Percentiles rank a stretch among this genome's conserved stretches.
Evolutionary conservation across 495 filamentous ascomycete species (phyloP).

Genomic region (Melanomma pulvis-pyrius): DNA sequence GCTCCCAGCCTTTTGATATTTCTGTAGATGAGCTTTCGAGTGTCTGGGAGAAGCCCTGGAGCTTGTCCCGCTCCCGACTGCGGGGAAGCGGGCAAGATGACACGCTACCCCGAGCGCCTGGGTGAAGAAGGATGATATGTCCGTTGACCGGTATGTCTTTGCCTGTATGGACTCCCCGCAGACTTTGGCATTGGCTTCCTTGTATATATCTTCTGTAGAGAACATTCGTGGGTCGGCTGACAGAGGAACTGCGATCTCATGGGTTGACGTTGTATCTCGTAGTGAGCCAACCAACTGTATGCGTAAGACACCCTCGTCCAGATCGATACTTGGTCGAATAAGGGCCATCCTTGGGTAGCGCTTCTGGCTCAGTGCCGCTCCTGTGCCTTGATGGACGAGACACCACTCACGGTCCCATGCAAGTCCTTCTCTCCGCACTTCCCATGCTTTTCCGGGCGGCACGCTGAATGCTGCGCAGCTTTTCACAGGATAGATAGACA

Average conservation of each 20-base stretch:
- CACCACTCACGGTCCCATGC: conserved; percentile 97
- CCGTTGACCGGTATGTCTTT: conserved; percentile 64
- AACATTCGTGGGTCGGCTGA: conserved; percentile 61
- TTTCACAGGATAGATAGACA: conserved; percentile 74
- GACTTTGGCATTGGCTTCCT: conserved; percentile 60
- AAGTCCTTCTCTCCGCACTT: conserved; percentile 74
- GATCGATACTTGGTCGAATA: conserved; percentile 69
- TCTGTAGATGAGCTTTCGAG: conserved; percentile 65
- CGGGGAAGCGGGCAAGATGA: conserved; percentile 76
- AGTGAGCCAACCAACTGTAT: conserved; percentile 41
- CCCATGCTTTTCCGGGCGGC: conserved; percentile 66
- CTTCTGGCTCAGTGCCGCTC: conserved; percentile 78
- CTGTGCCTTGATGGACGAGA: conserved; percentile 79
- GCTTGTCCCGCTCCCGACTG: conserved; percentile 50
- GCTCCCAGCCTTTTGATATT: conserved; percentile 40
- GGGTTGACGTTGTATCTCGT: conserved; percentile 18
- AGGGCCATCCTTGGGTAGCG: conserved; percentile 81
- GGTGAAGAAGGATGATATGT: conserved; percentile 74
- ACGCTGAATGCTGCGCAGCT: conserved; percentile 80
- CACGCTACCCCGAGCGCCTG: conserved; percentile 73
- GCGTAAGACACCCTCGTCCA: conserved; percentile 60
- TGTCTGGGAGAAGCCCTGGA: conserved; percentile 59
- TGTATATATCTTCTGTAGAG: conserved; percentile 37
- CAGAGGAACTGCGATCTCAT: conserved; percentile 64
- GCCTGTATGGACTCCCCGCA: conserved; percentile 76